These are phyloP conservation scores for Polyporus arcularius DNA, from an alignment of 768 basidiomycete species.

Conservation along the genomic window DNA sequence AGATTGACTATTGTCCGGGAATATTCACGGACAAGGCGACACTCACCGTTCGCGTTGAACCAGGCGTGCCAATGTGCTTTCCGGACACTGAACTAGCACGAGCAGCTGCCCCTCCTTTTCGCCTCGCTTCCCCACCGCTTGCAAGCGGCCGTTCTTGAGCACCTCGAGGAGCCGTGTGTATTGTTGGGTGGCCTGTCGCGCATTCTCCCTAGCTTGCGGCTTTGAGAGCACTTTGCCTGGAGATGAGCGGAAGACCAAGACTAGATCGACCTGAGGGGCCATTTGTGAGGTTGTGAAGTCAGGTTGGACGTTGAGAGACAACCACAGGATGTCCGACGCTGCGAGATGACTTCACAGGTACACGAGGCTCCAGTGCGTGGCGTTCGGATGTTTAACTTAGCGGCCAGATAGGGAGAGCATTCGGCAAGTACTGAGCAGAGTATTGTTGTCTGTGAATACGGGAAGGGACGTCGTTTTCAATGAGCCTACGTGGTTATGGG, in stretches of 20 bases:
- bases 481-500: too few species aligned
- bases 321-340: not conserved
- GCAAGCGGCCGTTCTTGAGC: slow-evolving; percentile 63
- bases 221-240: slow-evolving; percentile 55
- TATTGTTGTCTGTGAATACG: too few species aligned
- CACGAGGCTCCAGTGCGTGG: slow-evolving; percentile 13
- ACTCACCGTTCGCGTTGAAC: slow-evolving; percentile 75
- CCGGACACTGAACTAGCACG: slow-evolving; percentile 73
- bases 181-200: slow-evolving; percentile 65
- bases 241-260: slow-evolving; percentile 67
- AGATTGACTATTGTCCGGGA: not conserved
- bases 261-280: slow-evolving; percentile 68
- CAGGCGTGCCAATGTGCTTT: slow-evolving; percentile 59
- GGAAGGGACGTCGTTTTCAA: too few species aligned
- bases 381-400: not conserved
- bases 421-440: too few species aligned
- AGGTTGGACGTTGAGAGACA: not conserved
- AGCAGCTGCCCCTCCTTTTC: slow-evolving; percentile 74
- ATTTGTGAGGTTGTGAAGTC: slow-evolving; percentile 22
- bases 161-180: slow-evolving; percentile 64
- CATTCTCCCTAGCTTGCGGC: slow-evolving; percentile 60
- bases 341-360: slow-evolving; percentile 19
- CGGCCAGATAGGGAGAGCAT: not conserved
- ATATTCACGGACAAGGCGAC: not conserved
- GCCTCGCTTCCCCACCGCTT: slow-evolving; percentile 76